Evolutionary conservation across 192 early-diverging fungal species (phyloP), one percentile per base, ranked within the genome.

Genomic region (Podila minutissima): DNA sequence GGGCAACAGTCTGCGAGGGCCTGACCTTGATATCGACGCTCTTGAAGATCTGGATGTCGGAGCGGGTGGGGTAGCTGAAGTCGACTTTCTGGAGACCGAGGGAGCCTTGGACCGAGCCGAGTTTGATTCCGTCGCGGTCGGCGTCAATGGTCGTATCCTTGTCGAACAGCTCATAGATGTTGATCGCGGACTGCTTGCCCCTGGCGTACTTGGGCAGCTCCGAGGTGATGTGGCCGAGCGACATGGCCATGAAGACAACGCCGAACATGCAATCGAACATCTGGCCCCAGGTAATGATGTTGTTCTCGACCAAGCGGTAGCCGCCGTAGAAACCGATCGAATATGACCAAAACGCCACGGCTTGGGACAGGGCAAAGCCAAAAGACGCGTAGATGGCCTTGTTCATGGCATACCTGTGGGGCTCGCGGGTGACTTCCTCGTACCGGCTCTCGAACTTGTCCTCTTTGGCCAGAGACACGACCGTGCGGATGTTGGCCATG

Each of bases 401-500:
- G 51, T 77, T 74, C 26, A 84, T 31, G 38, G 84, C 86, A 60
- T 69, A 82, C 3, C 35, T 13, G 68, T 91, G 84, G 46, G 86
- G 86, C 17, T 62, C 69, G 48, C 82, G 60, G 64, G 87, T 87
- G 26, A 85, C 82, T 19, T 84, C 62, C 66, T 59, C 65, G 64
- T 85, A 77, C 11, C 68, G 74, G 19, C 78, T 50, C 66, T 77
- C 74, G 31, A 90, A 84, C 13, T 49, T 53, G 11, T 69, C 20
- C 10, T 74, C 82, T 53, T 90, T 89, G 41, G 82, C 94, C 66
- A 95, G 90, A 32, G 92, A 90, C 20, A 91, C 89, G 3, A 97
- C 93, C 0, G 97, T 99, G 51, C 92, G 88, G 74, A 99, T 94
- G 72, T 89, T 90, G 71, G 89, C 83, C 67, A 99, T 92, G 37